Evolutionary conservation across 1,284 basidiomycete genomes (phyloP).

Genomic region (Xanthoconium separans): DNA sequence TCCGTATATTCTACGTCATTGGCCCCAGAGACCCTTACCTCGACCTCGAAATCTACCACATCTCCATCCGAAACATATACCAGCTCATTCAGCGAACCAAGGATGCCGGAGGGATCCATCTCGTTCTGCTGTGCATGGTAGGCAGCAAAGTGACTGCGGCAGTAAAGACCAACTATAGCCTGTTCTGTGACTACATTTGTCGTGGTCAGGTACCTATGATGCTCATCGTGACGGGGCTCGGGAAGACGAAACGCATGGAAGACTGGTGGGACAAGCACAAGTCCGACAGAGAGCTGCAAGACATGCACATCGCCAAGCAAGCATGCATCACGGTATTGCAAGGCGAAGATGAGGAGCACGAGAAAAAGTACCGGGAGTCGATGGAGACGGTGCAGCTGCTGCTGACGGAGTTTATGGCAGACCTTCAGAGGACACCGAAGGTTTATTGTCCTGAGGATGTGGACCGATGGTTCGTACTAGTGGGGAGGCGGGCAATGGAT

Average conservation of each 20-base stretch:
- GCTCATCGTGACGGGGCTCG: constrained; percentile 31
- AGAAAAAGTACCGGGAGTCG: constrained; percentile 16
- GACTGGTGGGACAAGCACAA: constrained; percentile 30
- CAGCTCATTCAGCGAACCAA: constrained; percentile 16
- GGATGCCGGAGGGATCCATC: constrained; percentile 24
- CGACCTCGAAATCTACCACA: constrained; percentile 18
- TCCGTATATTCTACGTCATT: constrained; percentile 23
- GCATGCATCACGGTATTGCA: constrained; percentile 30
- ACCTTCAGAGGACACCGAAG: neutral
- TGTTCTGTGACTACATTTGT: constrained; percentile 27
- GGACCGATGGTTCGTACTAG: constrained; percentile 15
- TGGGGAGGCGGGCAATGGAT: constrained; percentile 16
- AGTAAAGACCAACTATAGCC: constrained; percentile 22
- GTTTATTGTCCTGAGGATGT: constrained; percentile 13
- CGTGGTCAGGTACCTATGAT: constrained; percentile 20
- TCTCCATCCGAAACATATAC: constrained; percentile 21
- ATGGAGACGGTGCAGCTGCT: constrained; percentile 6
- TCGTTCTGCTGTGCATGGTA: constrained; percentile 29
- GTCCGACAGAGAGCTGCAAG: constrained; percentile 9
- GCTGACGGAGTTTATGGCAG: constrained; percentile 11
- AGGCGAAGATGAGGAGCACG: constrained; percentile 17
- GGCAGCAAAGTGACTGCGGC: constrained; percentile 20
- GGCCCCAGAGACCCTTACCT: constrained; percentile 25
- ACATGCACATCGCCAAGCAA: constrained; percentile 13
- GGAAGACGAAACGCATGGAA: constrained; percentile 27